A percentile compares a stretch with the other conserved stretches of the same genome.
These are phyloP conservation scores for Coemansia sp. DNA, from an alignment of 192 early-diverging fungal genomes.

Conservation along the genomic window DNA sequence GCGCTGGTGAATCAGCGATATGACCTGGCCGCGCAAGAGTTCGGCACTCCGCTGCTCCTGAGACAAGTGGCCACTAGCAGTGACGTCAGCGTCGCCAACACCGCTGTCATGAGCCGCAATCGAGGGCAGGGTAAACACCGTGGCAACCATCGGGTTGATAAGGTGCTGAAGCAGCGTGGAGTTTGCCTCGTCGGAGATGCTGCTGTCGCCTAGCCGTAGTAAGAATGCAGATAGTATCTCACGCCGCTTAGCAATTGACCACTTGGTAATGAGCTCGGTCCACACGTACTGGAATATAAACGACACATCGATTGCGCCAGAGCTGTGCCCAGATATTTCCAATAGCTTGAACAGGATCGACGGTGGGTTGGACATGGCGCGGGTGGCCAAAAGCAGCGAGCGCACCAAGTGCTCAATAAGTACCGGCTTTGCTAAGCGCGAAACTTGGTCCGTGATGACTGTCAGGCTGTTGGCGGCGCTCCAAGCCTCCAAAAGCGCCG, in stretches of 20 bases:
- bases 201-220: constrained; percentile 65
- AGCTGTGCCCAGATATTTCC: constrained; percentile 44
- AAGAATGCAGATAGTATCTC: constrained; percentile 63
- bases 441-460: constrained; percentile 15
- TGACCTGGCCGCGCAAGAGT: constrained; percentile 36
- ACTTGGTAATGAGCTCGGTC: constrained; percentile 60
- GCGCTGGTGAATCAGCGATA: constrained; percentile 43
- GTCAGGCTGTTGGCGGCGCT: constrained; percentile 8
- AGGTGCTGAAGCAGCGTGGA: constrained; percentile 77
- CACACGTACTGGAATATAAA: constrained; percentile 48
- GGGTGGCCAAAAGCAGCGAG: constrained; percentile 39
- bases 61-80: constrained; percentile 41
- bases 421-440: constrained; percentile 29
- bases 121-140: constrained; percentile 63
- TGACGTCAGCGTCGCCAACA: constrained; percentile 66
- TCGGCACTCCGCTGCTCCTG: constrained; percentile 42
- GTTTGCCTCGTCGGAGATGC: constrained; percentile 65
- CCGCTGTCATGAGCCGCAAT: constrained; percentile 63
- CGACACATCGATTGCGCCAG: constrained; percentile 34
- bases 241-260: constrained; percentile 66
- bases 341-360: constrained; percentile 46
- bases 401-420: constrained; percentile 39
- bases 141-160: constrained; percentile 78
- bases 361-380: constrained; percentile 33
- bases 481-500: constrained; percentile 34